Evolutionary conservation across 495 filamentous ascomycete genomes (phyloP).

Genomic region (Chlorociboria aeruginascens): DNA sequence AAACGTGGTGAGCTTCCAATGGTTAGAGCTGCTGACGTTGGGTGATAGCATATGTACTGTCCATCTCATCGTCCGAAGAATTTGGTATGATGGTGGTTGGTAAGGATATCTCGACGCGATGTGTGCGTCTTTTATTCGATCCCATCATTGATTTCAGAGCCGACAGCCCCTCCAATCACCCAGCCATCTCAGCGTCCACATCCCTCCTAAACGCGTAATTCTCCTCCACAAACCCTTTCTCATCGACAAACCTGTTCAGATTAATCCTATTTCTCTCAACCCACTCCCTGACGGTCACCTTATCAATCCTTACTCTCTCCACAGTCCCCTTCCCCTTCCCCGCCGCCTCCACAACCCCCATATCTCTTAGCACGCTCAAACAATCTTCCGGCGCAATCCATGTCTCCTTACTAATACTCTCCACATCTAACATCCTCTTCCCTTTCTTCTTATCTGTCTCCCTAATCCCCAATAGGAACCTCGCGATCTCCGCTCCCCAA

Average conservation of each 20-base stretch:
- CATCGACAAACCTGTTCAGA: conserved; percentile 39
- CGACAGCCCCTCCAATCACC: neutral
- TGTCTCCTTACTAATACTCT: conserved; percentile 41
- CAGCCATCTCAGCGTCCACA: conserved; percentile 18
- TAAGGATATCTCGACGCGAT: too few relatives aligned
- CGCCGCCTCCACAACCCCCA: conserved; percentile 55
- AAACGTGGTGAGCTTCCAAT: too few relatives aligned
- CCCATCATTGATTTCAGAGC: neutral
- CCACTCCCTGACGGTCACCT: conserved; percentile 42
- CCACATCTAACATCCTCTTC: conserved; percentile 28
- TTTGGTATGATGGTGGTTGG: too few relatives aligned
- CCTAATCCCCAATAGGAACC: conserved; percentile 39
- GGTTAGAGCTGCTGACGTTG: too few relatives aligned
- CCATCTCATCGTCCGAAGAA: too few relatives aligned
- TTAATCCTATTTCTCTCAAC: conserved; percentile 32
- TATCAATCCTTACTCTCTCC: conserved; percentile 39
- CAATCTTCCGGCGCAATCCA: conserved; percentile 79
- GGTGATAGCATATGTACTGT: too few relatives aligned
- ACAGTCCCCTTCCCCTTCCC: conserved; percentile 21
- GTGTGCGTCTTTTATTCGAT: too few relatives aligned
- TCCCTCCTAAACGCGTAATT: conserved; percentile 27
- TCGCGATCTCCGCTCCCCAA: conserved; percentile 71
- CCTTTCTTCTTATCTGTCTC: conserved; percentile 26
- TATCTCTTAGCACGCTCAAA: conserved; percentile 60
- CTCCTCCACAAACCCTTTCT: conserved; percentile 40